Evolutionary conservation across 306 rosid genomes (phyloP).

Genomic region (Sphenostylis stenocarpa): DNA sequence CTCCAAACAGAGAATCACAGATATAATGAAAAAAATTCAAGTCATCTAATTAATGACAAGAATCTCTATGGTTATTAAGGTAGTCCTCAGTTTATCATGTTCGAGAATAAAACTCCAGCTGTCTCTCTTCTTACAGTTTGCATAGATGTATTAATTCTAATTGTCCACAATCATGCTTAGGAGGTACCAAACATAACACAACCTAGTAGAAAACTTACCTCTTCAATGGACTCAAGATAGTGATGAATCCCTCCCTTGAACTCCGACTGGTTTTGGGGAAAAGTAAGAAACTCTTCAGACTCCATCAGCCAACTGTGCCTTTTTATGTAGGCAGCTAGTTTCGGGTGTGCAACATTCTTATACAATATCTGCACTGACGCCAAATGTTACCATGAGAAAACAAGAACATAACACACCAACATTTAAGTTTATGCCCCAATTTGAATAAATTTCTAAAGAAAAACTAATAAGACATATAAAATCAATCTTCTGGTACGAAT

Average conservation of each 20-base stretch:
- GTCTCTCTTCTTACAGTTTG: background rate
- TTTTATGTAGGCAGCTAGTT: conserved; percentile 77
- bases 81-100: background rate
- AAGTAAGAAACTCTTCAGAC: conserved; percentile 72
- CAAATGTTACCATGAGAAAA: conserved; percentile 36
- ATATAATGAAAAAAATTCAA: background rate
- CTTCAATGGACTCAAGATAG: conserved; percentile 95
- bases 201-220: conserved; percentile 50
- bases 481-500: background rate
- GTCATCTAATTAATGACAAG: background rate
- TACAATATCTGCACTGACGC: conserved; percentile 72
- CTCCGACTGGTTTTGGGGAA: conserved; percentile 79
- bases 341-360: conserved; percentile 94
- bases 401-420: conserved; percentile 6
- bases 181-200: conserved; percentile 22
- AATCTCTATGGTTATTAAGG: background rate
- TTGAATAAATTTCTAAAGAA: background rate
- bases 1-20: background rate
- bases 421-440: background rate
- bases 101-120: background rate
- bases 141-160: background rate
- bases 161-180: background rate
- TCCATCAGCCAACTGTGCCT: conserved; percentile 74
- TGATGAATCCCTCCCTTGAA: conserved; percentile 81
- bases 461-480: background rate